Evolutionary conservation across 352 stramenopile species (phyloP).

Genomic region (Pythium utonaiense): DNA sequence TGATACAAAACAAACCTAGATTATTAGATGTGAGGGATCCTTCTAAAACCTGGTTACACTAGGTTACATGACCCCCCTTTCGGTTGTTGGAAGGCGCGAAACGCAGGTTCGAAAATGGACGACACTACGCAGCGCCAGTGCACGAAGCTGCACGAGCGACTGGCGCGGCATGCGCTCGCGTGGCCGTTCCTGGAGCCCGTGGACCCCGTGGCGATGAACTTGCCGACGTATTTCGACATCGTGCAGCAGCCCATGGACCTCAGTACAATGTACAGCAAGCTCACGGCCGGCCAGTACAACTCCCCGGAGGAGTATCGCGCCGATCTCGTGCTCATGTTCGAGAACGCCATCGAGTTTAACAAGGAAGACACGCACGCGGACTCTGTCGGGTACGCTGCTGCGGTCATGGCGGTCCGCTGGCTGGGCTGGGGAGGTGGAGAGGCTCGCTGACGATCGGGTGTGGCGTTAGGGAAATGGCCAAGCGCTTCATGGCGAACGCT

Average conservation of each 20-base stretch:
- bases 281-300: constrained; percentile 52
- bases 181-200: constrained; percentile 93
- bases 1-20: background rate
- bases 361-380: constrained; percentile 69
- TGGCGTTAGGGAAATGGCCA: constrained; percentile 50
- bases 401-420: background rate
- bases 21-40: background rate
- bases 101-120: constrained; percentile 28
- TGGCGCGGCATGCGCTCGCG: constrained; percentile 56
- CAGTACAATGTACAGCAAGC: constrained; percentile 88
- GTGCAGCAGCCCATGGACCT: constrained; percentile 97
- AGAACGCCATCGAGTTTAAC: constrained; percentile 87
- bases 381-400: constrained; percentile 55
- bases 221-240: constrained; percentile 94
- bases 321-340: constrained; percentile 82
- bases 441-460: background rate
- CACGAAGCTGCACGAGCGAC: constrained; percentile 56
- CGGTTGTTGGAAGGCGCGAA: background rate
- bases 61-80: too few species aligned
- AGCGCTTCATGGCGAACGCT: constrained; percentile 44
- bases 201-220: constrained; percentile 89
- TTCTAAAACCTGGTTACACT: background rate
- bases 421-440: background rate
- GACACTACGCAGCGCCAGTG: constrained; percentile 47
- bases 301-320: constrained; percentile 49